These are phyloP conservation scores for Russula earlei DNA, from an alignment of 768 basidiomycete species.

Conservation along the genomic window DNA sequence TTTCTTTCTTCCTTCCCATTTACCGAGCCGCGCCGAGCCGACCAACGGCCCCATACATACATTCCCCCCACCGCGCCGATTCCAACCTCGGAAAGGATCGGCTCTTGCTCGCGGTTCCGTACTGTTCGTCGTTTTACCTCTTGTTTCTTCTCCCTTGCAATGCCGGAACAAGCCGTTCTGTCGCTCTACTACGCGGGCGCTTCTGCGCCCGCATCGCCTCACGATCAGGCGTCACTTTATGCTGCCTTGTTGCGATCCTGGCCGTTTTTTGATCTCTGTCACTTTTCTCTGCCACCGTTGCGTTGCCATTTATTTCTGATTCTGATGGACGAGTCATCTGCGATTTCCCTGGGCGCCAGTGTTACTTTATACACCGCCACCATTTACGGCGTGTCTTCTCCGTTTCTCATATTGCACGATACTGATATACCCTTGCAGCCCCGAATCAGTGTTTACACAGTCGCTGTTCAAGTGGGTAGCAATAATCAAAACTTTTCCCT, in stretches of 20 bases:
- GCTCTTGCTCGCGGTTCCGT: background rate
- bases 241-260: background rate
- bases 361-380: background rate
- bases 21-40: background rate
- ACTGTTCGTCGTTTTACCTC: background rate
- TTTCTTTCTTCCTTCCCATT: conserved; percentile 17
- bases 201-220: background rate
- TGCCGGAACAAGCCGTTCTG: background rate
- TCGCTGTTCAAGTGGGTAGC: conserved; percentile 47
- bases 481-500: conserved; percentile 44
- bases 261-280: background rate
- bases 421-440: background rate
- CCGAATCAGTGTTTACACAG: conserved; percentile 61
- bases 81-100: background rate
- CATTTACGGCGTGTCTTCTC: background rate
- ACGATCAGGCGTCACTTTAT: background rate
- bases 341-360: background rate
- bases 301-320: background rate
- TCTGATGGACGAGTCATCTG: background rate
- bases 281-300: background rate
- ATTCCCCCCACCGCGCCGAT: background rate
- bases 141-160: no score
- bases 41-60: background rate
- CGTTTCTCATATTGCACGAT: background rate
- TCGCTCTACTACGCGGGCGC: background rate